Conservation (phyloP, 2,329 filamentous ascomycete species). For the Xylaria sp. region DNA sequence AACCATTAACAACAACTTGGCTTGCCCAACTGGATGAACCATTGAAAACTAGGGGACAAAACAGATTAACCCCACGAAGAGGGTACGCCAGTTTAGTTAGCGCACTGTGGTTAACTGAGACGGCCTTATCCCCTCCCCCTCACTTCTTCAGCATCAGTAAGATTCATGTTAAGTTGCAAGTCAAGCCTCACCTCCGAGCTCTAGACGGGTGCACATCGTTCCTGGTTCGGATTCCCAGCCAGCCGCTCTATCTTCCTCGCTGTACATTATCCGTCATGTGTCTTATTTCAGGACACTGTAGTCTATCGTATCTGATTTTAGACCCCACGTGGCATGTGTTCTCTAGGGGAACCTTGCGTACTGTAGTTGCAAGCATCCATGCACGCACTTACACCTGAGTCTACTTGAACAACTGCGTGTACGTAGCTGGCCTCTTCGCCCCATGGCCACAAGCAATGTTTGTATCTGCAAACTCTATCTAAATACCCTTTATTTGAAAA, state of each 20-base stretch:
- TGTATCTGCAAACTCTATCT: not conserved
- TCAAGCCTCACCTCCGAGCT: not conserved
- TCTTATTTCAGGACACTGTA: not conserved
- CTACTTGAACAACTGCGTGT: not conserved
- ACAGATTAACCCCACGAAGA: not conserved
- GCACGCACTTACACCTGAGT: not conserved
- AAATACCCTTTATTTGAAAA: not conserved
- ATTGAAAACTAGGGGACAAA: not conserved
- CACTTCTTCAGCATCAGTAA: too few species aligned
- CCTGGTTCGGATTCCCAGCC: not conserved
- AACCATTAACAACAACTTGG: not conserved
- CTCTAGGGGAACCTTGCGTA: not conserved
- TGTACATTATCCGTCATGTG: not conserved
- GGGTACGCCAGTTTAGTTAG: not conserved
- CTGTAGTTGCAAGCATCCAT: not conserved
- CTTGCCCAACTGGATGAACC: not conserved
- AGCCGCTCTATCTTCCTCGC: not conserved
- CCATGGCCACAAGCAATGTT: not conserved
- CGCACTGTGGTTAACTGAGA: not conserved
- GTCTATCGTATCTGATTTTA: constrained; percentile 37
- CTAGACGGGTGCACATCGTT: not conserved
- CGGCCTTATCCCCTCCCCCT: not conserved
- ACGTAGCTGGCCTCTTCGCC: too few species aligned
- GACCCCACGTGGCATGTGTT: constrained; percentile 44
- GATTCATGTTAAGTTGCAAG: too few species aligned